Base-by-base conservation (phyloP, 2,329 filamentous ascomycete species). In the Pseudogymnoascus sp. region DNA sequence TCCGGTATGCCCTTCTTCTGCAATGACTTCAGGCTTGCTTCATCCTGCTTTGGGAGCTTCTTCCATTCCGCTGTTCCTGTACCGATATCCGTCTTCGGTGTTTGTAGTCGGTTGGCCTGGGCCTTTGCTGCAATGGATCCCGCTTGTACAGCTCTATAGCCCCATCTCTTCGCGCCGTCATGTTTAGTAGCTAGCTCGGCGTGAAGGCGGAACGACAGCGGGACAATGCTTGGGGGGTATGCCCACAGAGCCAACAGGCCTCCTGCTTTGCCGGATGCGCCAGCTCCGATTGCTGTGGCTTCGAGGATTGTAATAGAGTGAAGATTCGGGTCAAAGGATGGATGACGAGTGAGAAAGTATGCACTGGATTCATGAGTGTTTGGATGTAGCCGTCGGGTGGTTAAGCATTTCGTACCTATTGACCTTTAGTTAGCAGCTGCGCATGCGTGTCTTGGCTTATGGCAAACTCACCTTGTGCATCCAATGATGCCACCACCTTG, bases 191-290 rank as follows among this genome's bases (percentile, higher is more conserved):
- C 89, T 26, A 97, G 81, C 70, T 96, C 85, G 37, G 84, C 82
- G 72, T 97, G 93, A 15, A 97, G 79, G 44, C 82, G 82, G 76
- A 91, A 97, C 65, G 90, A 96, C 50, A 97, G 80, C 1, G 89
- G 89, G 0, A 96, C 92, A 42, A 97, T 83, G 70, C 85, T 88
- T 65, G 79, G 81, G 0, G 93, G 93, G 72, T 96, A 96, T 0
- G 93, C 93, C 91, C 93, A 96, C 19, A 91, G 79, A 2, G 88
- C 93, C 29, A 97, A 81, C 7, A 97, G 80, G 1, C 93, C 93
- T 19, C 93, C 93, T 1, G 93, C 93, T 77, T 96, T 97, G 38
- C 93, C 93, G 9, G 91, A 96, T 59, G 93, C 92, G 31, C 90
- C 93, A 33, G 90, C 84, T 5, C 93, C 93, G 67, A 97, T 87